Evolutionary conservation across 352 stramenopile genomes (phyloP), one percentile per base, ranked within the genome.

Genomic region (Phytophthora constricta): DNA sequence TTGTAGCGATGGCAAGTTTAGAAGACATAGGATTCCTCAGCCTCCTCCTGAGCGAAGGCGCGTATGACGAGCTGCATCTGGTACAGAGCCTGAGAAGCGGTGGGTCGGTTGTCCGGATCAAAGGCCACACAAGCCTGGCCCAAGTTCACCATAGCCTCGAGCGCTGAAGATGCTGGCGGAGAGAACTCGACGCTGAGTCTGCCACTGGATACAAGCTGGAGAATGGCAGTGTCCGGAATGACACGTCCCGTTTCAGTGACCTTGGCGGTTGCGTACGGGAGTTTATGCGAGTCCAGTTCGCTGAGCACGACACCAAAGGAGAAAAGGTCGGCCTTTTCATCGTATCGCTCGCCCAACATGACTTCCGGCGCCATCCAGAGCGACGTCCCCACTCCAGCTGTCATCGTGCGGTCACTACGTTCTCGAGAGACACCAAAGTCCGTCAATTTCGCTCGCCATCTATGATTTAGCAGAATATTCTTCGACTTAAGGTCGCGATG

Each of bases 391-490:
- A 86, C 74, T 46, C 72, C 75, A 13, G 75, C 65, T 2, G 77
- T 86, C 66, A 88, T 80, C 0, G 76, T 85, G 17, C 70, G 65
- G 23, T 74, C 69, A 20, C 72, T 71, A 16, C 70, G 67, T 43
- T 82, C 75, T 49, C 76, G 50, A 13, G 79, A 86, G 3, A 82
- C 72, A 4, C 79, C 79, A 76, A 90, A 88, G 70, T 90, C 82
- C 2, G 68, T 85, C 22, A 89, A 34, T 34, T 90, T 90, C 10
- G 77, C 77, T 45, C 77, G 53, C 75, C 66, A 84, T 41, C 69
- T 53, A 41, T 33, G 45, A 51, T 80, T 54, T 37, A 86, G 42
- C 48, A 89, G 41, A 34, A 88, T 77, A 65, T 88, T 88, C 50
- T 66, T 76, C 31, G 77, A 83, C 20, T 76, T 78, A 22, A 87